These are phyloP conservation scores for Russula sp. DNA, from an alignment of 768 basidiomycete species.

Conservation along the genomic window DNA sequence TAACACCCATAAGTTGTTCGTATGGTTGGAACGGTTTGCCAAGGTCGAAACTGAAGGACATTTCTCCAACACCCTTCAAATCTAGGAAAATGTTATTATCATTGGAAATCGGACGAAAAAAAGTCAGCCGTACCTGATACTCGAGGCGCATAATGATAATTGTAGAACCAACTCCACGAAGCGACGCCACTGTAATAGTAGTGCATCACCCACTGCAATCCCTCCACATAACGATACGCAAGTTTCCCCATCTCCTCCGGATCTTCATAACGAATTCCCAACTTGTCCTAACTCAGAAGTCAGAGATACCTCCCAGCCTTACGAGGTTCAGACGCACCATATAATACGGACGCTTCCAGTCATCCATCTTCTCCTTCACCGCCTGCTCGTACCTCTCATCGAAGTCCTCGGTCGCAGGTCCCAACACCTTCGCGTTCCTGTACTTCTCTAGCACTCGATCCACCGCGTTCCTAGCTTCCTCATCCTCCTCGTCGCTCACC, in stretches of 20 bases:
- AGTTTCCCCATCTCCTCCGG: slow-evolving; percentile 66
- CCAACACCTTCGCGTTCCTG: slow-evolving; percentile 72
- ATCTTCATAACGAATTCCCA: slow-evolving; percentile 75
- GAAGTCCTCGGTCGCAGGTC: slow-evolving; percentile 71
- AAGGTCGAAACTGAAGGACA: slow-evolving; percentile 83
- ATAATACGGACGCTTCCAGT: slow-evolving; percentile 66
- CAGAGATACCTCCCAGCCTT: slow-evolving; percentile 20
- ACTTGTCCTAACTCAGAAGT: slow-evolving; percentile 62
- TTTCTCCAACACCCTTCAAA: slow-evolving; percentile 59
- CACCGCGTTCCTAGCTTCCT: slow-evolving; percentile 69
- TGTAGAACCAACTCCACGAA: slow-evolving; percentile 98
- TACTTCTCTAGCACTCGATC: slow-evolving; percentile 86
- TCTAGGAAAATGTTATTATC: slow-evolving; percentile 41
- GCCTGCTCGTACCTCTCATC: slow-evolving; percentile 69
- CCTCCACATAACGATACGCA: slow-evolving; percentile 82
- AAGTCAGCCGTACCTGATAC: slow-evolving; percentile 70
- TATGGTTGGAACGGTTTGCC: slow-evolving; percentile 90
- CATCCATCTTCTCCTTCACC: slow-evolving; percentile 30
- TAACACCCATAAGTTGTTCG: slow-evolving; percentile 96
- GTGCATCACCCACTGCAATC: slow-evolving; percentile 98
- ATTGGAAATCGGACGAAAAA: slow-evolving; percentile 18
- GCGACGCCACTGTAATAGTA: slow-evolving; percentile 98
- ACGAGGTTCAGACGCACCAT: slow-evolving; percentile 47
- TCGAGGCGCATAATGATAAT: slow-evolving; percentile 96
- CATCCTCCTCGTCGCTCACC: slow-evolving; percentile 56